phyloP scores from a whole-genome alignment of 2,329 filamentous ascomycete genomes.

The Xylariaceae sp. region DNA sequence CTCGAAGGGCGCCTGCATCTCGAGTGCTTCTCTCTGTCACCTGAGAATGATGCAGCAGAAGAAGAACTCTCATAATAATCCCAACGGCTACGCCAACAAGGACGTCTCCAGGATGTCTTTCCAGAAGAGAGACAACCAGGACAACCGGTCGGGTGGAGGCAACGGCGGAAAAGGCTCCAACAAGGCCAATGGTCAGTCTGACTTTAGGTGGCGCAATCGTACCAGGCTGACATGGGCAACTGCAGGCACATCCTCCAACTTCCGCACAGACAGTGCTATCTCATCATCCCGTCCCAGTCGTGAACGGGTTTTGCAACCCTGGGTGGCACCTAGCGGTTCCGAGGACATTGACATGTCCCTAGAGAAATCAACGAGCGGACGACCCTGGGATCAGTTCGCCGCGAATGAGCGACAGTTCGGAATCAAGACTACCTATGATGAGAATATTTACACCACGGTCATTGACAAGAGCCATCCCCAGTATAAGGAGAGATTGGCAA shows the following conservation, averaged over 20 bases:
- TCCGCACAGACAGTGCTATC: constrained; percentile 85
- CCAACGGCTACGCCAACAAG: constrained; percentile 32
- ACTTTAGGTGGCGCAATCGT: constrained; percentile 3
- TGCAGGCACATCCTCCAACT: constrained; percentile 60
- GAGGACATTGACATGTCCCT: constrained; percentile 66
- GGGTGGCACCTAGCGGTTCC: constrained; percentile 61
- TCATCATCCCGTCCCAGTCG: constrained; percentile 64
- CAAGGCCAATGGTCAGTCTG: constrained; percentile 38
- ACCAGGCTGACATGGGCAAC: constrained; percentile 11
- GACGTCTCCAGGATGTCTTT: constrained; percentile 29
- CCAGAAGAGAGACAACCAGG: constrained; percentile 30
- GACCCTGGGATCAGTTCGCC: constrained; percentile 86
- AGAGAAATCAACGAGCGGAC: constrained; percentile 50
- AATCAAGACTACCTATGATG: constrained; percentile 83
- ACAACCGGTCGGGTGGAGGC: constrained; percentile 26
- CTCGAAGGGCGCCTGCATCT: constrained; percentile 21
- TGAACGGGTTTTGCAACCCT: constrained; percentile 74
- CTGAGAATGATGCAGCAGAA: constrained; percentile 35
- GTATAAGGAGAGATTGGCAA: constrained; percentile 71
- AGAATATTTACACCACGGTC: constrained; percentile 87
- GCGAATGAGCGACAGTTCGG: constrained; percentile 85
- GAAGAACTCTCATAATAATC: constrained; percentile 27
- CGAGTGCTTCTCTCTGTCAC: constrained; percentile 21
- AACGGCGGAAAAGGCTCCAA: constrained; percentile 34
- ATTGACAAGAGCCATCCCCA: constrained; percentile 81